phyloP scores from a whole-genome alignment of 2,329 filamentous ascomycete genomes.

The Thielaviopsis punctulata region DNA sequence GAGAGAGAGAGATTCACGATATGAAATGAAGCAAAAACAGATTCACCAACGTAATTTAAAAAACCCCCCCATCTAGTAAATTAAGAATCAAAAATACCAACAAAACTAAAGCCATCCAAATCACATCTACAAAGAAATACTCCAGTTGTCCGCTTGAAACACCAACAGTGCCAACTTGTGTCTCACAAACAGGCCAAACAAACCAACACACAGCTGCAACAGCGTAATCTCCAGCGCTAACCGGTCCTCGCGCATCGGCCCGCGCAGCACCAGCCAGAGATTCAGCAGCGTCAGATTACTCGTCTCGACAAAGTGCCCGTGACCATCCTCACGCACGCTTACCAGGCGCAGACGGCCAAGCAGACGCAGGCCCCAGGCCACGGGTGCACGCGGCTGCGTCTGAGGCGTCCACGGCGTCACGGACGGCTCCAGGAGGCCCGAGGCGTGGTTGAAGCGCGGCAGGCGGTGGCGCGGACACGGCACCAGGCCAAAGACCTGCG shows the following conservation, averaged over 20 bases:
- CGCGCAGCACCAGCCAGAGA: slow-evolving; percentile 90
- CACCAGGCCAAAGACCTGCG: slow-evolving; percentile 77
- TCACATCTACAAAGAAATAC: too few relatives aligned
- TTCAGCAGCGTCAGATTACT: slow-evolving; percentile 90
- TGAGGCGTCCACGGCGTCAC: slow-evolving; percentile 55
- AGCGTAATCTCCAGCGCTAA: slow-evolving; percentile 62
- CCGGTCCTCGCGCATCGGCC: slow-evolving; percentile 72
- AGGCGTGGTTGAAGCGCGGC: slow-evolving; percentile 71
- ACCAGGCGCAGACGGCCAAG: slow-evolving; percentile 53
- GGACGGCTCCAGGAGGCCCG: slow-evolving; percentile 73
- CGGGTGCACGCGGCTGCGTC: slow-evolving; percentile 46
- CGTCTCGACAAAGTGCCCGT: slow-evolving; percentile 58
- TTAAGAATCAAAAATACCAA: background rate
- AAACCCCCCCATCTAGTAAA: background rate
- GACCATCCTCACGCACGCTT: slow-evolving; percentile 46
- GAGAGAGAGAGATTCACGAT: background rate
- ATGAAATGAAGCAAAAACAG: too few relatives aligned
- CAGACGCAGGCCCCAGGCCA: slow-evolving; percentile 48
- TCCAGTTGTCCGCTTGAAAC: slow-evolving; percentile 70
- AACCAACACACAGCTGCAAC: slow-evolving; percentile 60
- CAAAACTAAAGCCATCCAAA: too few relatives aligned
- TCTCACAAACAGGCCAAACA: slow-evolving; percentile 70
- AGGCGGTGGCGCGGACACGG: slow-evolving; percentile 87
- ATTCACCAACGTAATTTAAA: too few relatives aligned
- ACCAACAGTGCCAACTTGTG: slow-evolving; percentile 75